phyloP scores from a whole-genome alignment of 768 basidiomycete species.

The Rhodotorula toruloides region DNA sequence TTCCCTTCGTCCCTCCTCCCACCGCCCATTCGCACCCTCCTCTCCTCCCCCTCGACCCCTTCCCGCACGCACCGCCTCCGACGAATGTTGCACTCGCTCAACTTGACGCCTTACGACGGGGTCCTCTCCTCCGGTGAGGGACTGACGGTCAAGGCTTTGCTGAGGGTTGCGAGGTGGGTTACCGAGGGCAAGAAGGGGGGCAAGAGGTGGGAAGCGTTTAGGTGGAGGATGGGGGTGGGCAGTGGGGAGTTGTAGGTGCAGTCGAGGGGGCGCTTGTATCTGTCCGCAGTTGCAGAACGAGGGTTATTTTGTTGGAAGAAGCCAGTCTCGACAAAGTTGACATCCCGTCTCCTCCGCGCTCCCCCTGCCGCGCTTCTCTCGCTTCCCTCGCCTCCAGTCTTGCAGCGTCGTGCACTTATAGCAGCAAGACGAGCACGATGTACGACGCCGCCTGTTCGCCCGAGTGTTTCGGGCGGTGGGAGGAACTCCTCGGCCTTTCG shows the following conservation, averaged over 20 bases:
- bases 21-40: conserved; percentile 40
- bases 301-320: too few relatives aligned
- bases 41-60: conserved; percentile 59
- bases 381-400: too few relatives aligned
- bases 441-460: too few relatives aligned
- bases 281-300: too few relatives aligned
- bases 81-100: conserved; percentile 44
- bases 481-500: too few relatives aligned
- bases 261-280: background rate
- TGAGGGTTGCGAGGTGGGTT: conserved; percentile 61
- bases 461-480: too few relatives aligned
- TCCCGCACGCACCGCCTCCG: conserved; percentile 51
- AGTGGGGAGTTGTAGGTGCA: conserved; percentile 40
- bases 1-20: conserved; percentile 41
- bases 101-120: conserved; percentile 60
- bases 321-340: too few relatives aligned
- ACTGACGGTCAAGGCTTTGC: conserved; percentile 71
- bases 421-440: too few relatives aligned
- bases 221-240: conserved; percentile 68
- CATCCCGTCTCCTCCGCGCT: too few relatives aligned
- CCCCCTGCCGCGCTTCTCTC: too few relatives aligned
- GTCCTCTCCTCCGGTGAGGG: conserved; percentile 54
- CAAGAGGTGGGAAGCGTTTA: conserved; percentile 62
- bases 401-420: too few relatives aligned
- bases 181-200: conserved; percentile 55